Evolutionary conservation across 345 rosid genomes (phyloP).

Genomic region (Cardamine occulta): DNA sequence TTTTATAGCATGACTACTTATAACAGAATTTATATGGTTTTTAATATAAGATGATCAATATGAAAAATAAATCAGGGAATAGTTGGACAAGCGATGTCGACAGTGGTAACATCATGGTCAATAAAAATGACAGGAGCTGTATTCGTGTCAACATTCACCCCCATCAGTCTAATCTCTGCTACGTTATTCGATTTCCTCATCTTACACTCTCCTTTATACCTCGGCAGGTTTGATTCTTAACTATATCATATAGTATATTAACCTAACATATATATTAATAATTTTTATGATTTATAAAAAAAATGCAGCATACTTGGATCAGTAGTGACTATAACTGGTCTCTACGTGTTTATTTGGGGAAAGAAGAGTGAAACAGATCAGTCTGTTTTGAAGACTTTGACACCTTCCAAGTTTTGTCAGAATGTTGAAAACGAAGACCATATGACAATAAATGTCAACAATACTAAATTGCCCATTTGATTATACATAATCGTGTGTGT

Average conservation of each 20-base stretch:
- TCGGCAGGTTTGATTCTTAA: slow-evolving; percentile 41
- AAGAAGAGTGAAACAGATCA: slow-evolving; percentile 36
- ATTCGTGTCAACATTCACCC: slow-evolving; percentile 53
- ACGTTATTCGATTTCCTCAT: slow-evolving; percentile 43
- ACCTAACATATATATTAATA: neutral
- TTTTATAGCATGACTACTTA: neutral
- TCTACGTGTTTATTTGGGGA: slow-evolving; percentile 47
- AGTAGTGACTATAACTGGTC: slow-evolving; percentile 36
- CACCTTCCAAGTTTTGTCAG: slow-evolving; percentile 15
- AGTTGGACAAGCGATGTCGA: slow-evolving; percentile 54
- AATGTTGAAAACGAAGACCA: slow-evolving; percentile 27
- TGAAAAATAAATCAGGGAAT: slow-evolving; percentile 43
- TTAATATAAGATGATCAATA: neutral
- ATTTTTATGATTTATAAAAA: neutral
- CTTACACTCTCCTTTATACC: slow-evolving; percentile 38
- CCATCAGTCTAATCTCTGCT: slow-evolving; percentile 44
- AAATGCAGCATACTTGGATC: slow-evolving; percentile 43
- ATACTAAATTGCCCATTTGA: slow-evolving; percentile 32
- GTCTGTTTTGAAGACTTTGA: slow-evolving; percentile 19
- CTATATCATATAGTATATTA: neutral
- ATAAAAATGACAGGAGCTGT: slow-evolving; percentile 53
- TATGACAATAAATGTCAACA: neutral
- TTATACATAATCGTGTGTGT: neutral
- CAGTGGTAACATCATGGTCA: slow-evolving; percentile 53
- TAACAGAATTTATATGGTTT: neutral